Percentiles rank a stretch among this genome's conserved stretches.
These are phyloP conservation scores for Ogataea trehaloabstinens DNA, from an alignment of 805 yeast genomes.

Conservation along the genomic window DNA sequence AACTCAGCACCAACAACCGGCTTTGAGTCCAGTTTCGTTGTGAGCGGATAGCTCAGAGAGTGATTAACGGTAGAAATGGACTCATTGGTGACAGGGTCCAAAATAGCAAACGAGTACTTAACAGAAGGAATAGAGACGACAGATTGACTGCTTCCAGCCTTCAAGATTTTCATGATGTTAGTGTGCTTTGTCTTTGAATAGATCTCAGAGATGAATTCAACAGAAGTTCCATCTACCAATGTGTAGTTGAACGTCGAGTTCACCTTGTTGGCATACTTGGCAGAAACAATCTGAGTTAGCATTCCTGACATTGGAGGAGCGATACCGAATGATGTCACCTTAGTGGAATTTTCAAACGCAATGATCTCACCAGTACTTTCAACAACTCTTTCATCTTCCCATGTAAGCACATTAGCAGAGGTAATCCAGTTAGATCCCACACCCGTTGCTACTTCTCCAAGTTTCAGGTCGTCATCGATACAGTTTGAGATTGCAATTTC, in stretches of 20 bases:
- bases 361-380: conserved; percentile 39
- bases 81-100: conserved; percentile 20
- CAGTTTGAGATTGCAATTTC: conserved; percentile 56
- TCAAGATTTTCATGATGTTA: conserved; percentile 38
- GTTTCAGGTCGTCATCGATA: conserved; percentile 35
- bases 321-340: conserved; percentile 32
- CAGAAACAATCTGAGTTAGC: conserved; percentile 38
- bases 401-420: conserved; percentile 53
- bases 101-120: conserved; percentile 24
- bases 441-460: conserved; percentile 30
- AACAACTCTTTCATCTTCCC: conserved; percentile 45
- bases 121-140: conserved; percentile 24
- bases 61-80: conserved; percentile 20
- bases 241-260: conserved; percentile 36
- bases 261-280: conserved; percentile 34
- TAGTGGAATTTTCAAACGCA: conserved; percentile 28
- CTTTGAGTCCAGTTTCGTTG: conserved; percentile 18
- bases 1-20: conserved; percentile 24
- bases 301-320: conserved; percentile 38
- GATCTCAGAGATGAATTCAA: conserved; percentile 31
- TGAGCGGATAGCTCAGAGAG: conserved; percentile 32
- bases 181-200: conserved; percentile 32
- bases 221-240: conserved; percentile 37
- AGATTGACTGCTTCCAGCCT: conserved; percentile 41
- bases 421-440: conserved; percentile 59